A percentile compares a stretch with the other conserved stretches of the same genome.
These are phyloP conservation scores for Acacia confusa DNA, from an alignment of 306 rosid species.

Conservation along the genomic window DNA sequence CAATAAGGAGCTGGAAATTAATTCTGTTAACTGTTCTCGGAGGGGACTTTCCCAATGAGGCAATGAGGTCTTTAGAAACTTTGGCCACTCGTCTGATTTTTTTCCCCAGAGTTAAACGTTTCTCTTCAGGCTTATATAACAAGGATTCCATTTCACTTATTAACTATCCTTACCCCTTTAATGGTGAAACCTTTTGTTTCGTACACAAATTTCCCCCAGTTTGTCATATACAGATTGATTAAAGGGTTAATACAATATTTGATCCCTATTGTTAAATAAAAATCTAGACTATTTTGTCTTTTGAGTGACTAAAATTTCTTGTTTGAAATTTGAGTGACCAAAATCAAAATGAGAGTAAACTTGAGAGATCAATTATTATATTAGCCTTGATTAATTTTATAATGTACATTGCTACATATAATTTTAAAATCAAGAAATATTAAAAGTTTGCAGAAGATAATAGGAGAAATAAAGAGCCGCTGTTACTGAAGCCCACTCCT, in stretches of 20 bases:
- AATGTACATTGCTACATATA: no score
- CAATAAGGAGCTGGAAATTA: background rate
- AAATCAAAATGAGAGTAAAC: no score
- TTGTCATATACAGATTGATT: background rate
- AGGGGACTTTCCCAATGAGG: background rate
- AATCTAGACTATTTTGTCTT: no score
- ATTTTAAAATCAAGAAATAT: background rate
- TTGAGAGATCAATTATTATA: no score
- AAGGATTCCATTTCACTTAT: background rate
- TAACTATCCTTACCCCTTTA: background rate
- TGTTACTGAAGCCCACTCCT: constrained; percentile 8
- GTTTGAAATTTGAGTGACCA: no score
- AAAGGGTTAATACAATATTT: no score
- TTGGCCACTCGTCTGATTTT: background rate
- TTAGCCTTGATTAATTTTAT: no score
- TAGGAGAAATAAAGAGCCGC: constrained; percentile 25
- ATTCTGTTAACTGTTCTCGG: background rate
- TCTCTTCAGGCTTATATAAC: background rate
- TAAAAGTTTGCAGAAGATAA: constrained; percentile 3
- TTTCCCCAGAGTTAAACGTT: background rate
- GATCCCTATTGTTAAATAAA: no score
- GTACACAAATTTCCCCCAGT: background rate
- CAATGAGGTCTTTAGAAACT: background rate
- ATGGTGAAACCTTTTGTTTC: constrained; percentile 9
- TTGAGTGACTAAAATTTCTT: no score